Conservation (phyloP, 139 green algal genomes). For the Gonium pectorale region DNA sequence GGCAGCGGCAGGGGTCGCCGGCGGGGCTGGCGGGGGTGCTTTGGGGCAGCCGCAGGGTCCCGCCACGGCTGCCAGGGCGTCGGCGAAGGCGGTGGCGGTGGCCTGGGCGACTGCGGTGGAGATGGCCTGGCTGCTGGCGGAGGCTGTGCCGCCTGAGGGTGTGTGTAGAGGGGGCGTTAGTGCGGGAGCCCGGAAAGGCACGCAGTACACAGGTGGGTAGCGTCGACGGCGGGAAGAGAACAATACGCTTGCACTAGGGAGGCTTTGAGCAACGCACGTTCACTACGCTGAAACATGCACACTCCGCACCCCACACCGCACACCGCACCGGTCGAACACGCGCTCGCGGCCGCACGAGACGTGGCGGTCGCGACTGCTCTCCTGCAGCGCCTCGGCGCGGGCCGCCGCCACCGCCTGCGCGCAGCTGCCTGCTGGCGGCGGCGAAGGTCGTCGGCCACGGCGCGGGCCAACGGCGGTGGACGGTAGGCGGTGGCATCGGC, state of each 20-base stretch:
- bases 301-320: no score
- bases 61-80: constrained; percentile 33
- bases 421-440: constrained; percentile 34
- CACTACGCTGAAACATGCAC: no score
- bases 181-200: neutral
- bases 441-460: constrained; percentile 41
- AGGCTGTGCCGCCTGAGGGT: constrained; percentile 37
- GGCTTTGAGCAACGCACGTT: no score
- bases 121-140: constrained; percentile 26
- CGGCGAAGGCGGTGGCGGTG: constrained; percentile 47
- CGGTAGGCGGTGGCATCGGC: constrained; percentile 36
- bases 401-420: constrained; percentile 15
- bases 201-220: no score
- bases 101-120: constrained; percentile 49
- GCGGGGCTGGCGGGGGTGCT: neutral
- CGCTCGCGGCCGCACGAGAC: constrained; percentile 13
- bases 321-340: constrained; percentile 42
- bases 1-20: neutral
- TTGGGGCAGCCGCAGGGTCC: constrained; percentile 19
- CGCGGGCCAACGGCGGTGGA: constrained; percentile 8
- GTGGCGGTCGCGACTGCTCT: constrained; percentile 45
- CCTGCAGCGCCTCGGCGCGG: neutral
- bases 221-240: no score
- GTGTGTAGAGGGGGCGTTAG: no score
- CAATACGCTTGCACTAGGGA: no score